Base-by-base conservation (phyloP, 192 early-diverging fungal genomes). In the Rhizoclosmatium sp. region DNA sequence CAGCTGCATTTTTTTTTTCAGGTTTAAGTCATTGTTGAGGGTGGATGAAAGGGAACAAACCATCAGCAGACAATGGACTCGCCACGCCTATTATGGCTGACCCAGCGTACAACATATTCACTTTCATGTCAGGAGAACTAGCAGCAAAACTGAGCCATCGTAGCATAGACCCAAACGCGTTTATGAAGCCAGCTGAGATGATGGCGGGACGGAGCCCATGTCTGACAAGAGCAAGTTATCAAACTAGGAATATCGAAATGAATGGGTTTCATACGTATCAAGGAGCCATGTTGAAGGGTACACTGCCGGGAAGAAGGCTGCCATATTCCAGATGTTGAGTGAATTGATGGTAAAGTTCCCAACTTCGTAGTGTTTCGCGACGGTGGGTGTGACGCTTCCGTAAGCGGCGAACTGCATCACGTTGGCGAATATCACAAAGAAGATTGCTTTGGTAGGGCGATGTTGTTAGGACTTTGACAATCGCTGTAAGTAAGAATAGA, bases 201-300 rank as follows among this genome's bases (percentile, higher is more conserved):
- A 68, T 47, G 14, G 40, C 23, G 3, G 66, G 66, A 16, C 66
- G 40, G n/a, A 68, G 66, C 0, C 66, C 66, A 68, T 68, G 44
- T n/a, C 66, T 68, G 21, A 10, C 4, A 23, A 5, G 60, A 62
- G 39, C 21, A 62, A 40, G 5, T 31, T 56, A 56, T 56, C 9
- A 56, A 65, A 19, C 10, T 31, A n/a, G n/a, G 31, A 10, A 65
- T 65, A 65, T 31, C 40, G 2, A 68, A 5, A n/a, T 21, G 46
- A 54, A 76, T 31, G 31, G 31, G 31, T 31, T 31, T 31, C 62
- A 23, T 47, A 76, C 75, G 58, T 76, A 62, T 76, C 65, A 16
- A 76, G 75, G 2, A 76, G 64, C 75, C 75, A 76, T 12, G 47
- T 76, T 42, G 59, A 51, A 16, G 75, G 75, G 39, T 66, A 76